A percentile compares a stretch with the other conserved stretches of the same genome.
Conservation (phyloP, 306 rosid species). For the Cicer yamashitae region DNA sequence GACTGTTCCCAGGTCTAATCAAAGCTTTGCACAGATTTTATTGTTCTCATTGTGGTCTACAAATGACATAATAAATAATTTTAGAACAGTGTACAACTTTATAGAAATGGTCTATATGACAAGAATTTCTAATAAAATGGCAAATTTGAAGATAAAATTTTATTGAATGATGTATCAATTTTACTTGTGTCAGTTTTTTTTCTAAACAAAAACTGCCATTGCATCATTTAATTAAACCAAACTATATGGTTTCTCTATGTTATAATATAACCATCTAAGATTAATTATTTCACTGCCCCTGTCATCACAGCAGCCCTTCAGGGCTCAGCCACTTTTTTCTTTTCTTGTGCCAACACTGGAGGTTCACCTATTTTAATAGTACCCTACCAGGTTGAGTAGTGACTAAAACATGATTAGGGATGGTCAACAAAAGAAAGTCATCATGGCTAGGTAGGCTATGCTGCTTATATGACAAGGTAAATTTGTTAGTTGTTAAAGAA, state of each 20-base stretch:
- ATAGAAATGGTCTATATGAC: too few relatives aligned
- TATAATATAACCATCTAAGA: constrained; percentile 1
- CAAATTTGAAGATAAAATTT: too few relatives aligned
- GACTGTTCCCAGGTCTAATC: too few relatives aligned
- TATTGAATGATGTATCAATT: neutral
- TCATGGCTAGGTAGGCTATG: constrained; percentile 20
- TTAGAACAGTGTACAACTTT: too few relatives aligned
- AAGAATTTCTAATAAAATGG: too few relatives aligned
- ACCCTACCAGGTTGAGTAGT: constrained; percentile 5
- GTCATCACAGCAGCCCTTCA: neutral
- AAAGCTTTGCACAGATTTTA: too few relatives aligned
- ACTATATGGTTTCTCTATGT: neutral
- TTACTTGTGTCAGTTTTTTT: neutral
- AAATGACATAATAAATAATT: too few relatives aligned
- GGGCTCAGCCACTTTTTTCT: constrained; percentile 5
- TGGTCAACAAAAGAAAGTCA: constrained; percentile 33
- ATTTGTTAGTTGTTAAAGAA: constrained; percentile 14
- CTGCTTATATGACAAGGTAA: constrained; percentile 12
- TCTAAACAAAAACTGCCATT: neutral
- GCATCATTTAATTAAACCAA: neutral
- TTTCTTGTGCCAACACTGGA: neutral
- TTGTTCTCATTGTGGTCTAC: too few relatives aligned
- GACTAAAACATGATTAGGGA: constrained; percentile 33
- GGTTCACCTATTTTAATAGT: constrained; percentile 30
- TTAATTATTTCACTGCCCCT: neutral